These are phyloP conservation scores for Karstenula rhodostoma DNA, from an alignment of 2,329 filamentous ascomycete species.

Conservation along the genomic window DNA sequence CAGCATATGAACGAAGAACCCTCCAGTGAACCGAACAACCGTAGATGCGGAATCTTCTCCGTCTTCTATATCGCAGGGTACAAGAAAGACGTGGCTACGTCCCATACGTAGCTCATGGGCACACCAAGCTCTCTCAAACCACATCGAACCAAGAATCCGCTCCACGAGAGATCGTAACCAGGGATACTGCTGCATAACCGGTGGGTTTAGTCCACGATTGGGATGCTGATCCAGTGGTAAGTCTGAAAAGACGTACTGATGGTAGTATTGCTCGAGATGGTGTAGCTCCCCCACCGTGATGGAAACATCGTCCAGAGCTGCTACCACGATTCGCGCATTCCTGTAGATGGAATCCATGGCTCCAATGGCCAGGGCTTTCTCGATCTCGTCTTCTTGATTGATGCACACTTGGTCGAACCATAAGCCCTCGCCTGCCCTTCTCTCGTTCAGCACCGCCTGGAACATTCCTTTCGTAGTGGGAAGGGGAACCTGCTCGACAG, in stretches of 20 bases:
- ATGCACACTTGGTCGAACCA: constrained; percentile 59
- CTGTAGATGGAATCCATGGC: constrained; percentile 54
- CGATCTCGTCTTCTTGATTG: constrained; percentile 50
- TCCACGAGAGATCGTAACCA: constrained; percentile 39
- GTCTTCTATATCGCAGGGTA: constrained; percentile 43
- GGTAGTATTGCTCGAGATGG: constrained; percentile 50
- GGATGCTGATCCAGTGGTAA: constrained; percentile 32
- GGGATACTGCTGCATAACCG: constrained; percentile 39
- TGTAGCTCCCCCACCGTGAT: constrained; percentile 45
- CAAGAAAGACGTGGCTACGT: constrained; percentile 51
- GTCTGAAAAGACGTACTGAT: constrained; percentile 44
- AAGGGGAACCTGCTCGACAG: constrained; percentile 48
- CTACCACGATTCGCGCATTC: constrained; percentile 51
- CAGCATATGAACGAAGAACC: constrained; percentile 52
- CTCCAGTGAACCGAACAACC: constrained; percentile 51
- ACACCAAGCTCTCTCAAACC: constrained; percentile 57
- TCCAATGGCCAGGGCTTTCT: constrained; percentile 51
- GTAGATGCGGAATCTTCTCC: constrained; percentile 31
- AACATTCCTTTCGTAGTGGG: constrained; percentile 51
- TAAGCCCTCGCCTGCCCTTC: constrained; percentile 49
- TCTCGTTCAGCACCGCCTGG: constrained; percentile 52
- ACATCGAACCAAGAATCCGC: constrained; percentile 51
- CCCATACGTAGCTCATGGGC: constrained; percentile 54
- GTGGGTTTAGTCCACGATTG: constrained; percentile 35
- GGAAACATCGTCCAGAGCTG: constrained; percentile 53